Base-by-base conservation (phyloP, 2,329 filamentous ascomycete species). In the Colletotrichum echinochloae region DNA sequence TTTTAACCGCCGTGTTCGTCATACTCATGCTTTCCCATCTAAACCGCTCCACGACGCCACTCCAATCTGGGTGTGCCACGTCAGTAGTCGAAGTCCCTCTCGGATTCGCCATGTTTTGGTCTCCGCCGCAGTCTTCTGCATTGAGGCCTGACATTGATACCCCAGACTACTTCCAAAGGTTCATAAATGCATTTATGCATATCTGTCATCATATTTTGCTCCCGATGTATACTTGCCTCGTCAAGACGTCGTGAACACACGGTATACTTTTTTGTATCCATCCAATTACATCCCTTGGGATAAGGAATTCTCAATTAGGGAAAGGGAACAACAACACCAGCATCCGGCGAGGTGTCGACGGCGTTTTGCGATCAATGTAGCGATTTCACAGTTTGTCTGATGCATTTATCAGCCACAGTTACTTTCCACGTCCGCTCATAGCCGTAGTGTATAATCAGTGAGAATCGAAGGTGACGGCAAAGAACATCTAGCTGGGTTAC, bases 361-460 rank as follows among this genome's bases (percentile, higher is more conserved):
- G 69, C 66, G 65, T 71, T 69, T 65, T 55, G 46, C 46, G 51
- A 56, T 57, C 46, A 35, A 71, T 26, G 49, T 49, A 70, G 68
- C 64, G 68, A 68, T 49, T 49, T 68, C 18, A 56, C 55, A 54
- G 60, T 63, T 46, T 65, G 35, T 46, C 41, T 60, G 52, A 57
- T 63, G 39, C 59, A 63, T 71, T 62, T 46, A 52, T 52, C 60
- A 59, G 46, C 30, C 60, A 35, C 28, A 46, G 49, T 20, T 28
- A 33, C 56, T 23, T 20, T 39, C 23, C 44, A 44, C 33, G 41
- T 55, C 46, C 26, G 20, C 28, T 16, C 18, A 23, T 28, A 44
- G 39, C 66, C 33, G 37, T 70, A 71, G 70, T 71, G 33, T 60
- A 60, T 14, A 60, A 65, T 61, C 60, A 37, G 65, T 33, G 60